Evolutionary conservation across 2,329 filamentous ascomycete species (phyloP).

Genomic region (Venturia nashicola): DNA sequence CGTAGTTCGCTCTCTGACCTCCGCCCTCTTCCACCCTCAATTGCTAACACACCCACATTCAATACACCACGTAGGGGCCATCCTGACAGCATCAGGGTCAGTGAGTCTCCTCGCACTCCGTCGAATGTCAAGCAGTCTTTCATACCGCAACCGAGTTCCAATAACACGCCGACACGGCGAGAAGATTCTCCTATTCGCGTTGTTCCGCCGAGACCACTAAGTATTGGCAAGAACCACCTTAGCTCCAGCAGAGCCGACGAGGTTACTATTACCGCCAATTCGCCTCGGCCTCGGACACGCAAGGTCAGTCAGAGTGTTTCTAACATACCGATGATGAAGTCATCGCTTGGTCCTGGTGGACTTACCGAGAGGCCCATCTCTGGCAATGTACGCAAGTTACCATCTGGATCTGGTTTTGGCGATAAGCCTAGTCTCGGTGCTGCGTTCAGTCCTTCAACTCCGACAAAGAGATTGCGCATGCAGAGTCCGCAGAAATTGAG

Average conservation of each 20-base stretch:
- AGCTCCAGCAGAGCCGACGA: constrained; percentile 17
- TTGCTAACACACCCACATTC: constrained; percentile 6
- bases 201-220: background rate
- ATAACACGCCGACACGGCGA: constrained; percentile 12
- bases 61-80: background rate
- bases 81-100: background rate
- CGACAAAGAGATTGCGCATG: constrained; percentile 53
- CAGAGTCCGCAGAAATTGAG: constrained; percentile 56
- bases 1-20: constrained; percentile 88
- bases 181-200: constrained; percentile 7
- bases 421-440: constrained; percentile 12
- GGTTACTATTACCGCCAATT: constrained; percentile 21
- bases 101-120: constrained; percentile 23
- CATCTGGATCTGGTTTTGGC: constrained; percentile 40
- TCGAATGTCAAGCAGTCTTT: constrained; percentile 20
- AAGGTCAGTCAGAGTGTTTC: constrained; percentile 26
- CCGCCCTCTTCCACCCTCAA: constrained; percentile 52
- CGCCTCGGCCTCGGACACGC: constrained; percentile 28
- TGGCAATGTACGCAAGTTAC: constrained; percentile 47
- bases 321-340: constrained; percentile 36
- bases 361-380: constrained; percentile 35
- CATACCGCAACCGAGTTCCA: constrained; percentile 24
- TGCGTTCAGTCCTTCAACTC: constrained; percentile 5
- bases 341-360: constrained; percentile 29
- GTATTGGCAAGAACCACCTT: background rate